Evolutionary conservation across 352 stramenopile genomes (phyloP), one percentile per base, ranked within the genome.

Genomic region (Phytophthora quininea): DNA sequence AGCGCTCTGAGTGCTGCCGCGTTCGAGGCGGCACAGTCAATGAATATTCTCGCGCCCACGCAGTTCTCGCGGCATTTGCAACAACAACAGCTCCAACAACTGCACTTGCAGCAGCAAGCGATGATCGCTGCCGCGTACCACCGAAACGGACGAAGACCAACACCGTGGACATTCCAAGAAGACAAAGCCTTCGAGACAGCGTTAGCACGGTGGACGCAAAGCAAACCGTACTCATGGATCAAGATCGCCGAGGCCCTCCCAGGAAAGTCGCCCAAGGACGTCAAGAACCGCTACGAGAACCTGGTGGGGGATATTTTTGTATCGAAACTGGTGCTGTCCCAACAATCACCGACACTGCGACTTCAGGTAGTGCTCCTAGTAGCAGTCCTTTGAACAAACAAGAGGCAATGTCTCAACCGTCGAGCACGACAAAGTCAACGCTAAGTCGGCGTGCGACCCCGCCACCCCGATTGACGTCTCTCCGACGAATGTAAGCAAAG

Each of bases 161-260:
- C 84, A 35, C 52, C 68, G 11, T 96, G 89, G 89, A 93, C 70
- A 32, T 90, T 91, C 43, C 78, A 94, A 51, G 87, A 96, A 69
- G 87, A 96, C 62, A 92, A 92, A 69, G 72, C 80, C 2, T 88
- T 96, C 56, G 89, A 96, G 68, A 84, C 67, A 33, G 82, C 79
- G 42, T 71, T 96, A 14, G 87, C 87, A 53, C 58, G 72, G 46
- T 95, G 86, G 77, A 70, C 63, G 15, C 75, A 62, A 19, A 74
- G 64, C 50, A 88, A 82, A 35, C 77, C 86, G n/a, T 92, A 91
- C 59, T 83, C 84, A 46, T 96, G 89, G 89, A 67, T 76, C 10
- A 91, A 91, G 68, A 93, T 96, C 40, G 87, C 89, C 3, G 73
- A 76, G 8, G 55, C 58, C 4, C 54, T 96, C 19, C 87, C 87